These are phyloP conservation scores for Neoscytalidium dimidiatum DNA, from an alignment of 2,329 filamentous ascomycete genomes.

Conservation along the genomic window DNA sequence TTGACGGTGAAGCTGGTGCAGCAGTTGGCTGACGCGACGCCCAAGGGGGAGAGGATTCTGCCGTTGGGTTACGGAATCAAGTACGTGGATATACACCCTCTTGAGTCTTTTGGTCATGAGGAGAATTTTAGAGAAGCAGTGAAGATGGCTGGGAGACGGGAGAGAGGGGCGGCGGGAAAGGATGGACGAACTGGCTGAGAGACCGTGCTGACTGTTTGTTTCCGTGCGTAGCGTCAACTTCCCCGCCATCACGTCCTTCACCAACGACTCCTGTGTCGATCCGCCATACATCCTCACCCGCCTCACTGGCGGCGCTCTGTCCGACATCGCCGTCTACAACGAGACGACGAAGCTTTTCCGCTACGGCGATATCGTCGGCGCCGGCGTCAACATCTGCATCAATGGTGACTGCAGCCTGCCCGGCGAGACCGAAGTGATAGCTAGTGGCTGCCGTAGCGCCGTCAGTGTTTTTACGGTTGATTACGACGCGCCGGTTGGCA, in stretches of 20 bases:
- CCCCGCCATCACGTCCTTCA: constrained; percentile 44
- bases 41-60: constrained; percentile 36
- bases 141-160: no score
- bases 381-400: constrained; percentile 53
- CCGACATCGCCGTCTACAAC: constrained; percentile 50
- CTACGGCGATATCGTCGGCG: constrained; percentile 52
- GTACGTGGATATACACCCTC: not conserved
- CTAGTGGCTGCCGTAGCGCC: constrained; percentile 41
- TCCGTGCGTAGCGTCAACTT: constrained; percentile 47
- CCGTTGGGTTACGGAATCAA: constrained; percentile 55
- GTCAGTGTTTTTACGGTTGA: constrained; percentile 55
- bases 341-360: constrained; percentile 47
- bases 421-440: constrained; percentile 53
- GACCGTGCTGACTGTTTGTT: not conserved
- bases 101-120: no score
- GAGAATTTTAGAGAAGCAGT: no score
- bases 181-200: no score
- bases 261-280: constrained; percentile 41
- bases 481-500: constrained; percentile 48
- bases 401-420: constrained; percentile 55
- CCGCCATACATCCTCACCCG: constrained; percentile 51
- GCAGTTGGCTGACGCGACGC: constrained; percentile 44
- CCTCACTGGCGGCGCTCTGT: constrained; percentile 52
- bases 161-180: no score
- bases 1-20: constrained; percentile 49